These are phyloP conservation scores for Dendrobium catenatum DNA, from an alignment of 106 monocot species.

Conservation along the genomic window DNA sequence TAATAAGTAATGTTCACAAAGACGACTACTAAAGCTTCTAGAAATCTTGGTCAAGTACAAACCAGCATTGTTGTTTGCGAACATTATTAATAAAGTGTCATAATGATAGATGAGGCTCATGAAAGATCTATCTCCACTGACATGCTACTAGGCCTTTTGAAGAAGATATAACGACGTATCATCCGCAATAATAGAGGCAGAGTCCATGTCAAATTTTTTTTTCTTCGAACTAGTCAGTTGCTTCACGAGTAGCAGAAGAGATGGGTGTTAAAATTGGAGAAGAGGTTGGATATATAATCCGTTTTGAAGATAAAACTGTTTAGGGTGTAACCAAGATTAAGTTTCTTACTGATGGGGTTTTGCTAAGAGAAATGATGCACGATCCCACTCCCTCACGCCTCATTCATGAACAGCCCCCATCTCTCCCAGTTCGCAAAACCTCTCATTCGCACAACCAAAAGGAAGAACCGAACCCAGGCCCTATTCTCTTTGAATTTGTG, in stretches of 20 bases:
- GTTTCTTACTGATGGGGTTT: constrained; percentile 96
- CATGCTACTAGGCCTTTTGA: too few relatives aligned
- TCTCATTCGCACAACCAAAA: too few relatives aligned
- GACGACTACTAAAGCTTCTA: neutral
- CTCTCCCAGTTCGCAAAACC: too few relatives aligned
- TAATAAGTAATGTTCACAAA: neutral
- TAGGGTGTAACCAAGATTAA: constrained; percentile 81
- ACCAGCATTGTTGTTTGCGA: neutral
- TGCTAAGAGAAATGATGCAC: constrained; percentile 99
- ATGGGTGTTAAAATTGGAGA: constrained; percentile 93
- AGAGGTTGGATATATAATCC: constrained; percentile 95
- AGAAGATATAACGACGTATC: too few relatives aligned
- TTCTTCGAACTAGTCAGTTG: constrained; percentile 52
- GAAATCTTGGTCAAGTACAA: neutral
- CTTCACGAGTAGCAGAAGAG: constrained; percentile 89
- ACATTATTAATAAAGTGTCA: constrained; percentile 19
- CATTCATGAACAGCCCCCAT: too few relatives aligned
- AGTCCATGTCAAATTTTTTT: too few relatives aligned
- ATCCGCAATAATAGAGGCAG: too few relatives aligned
- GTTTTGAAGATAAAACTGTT: constrained; percentile 85
- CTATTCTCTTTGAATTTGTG: too few relatives aligned
- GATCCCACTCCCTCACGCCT: constrained; percentile 32
- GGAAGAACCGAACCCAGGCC: too few relatives aligned
- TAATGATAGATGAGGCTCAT: constrained; percentile 99
- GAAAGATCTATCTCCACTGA: constrained; percentile 33